phyloP scores from a whole-genome alignment of 2,329 filamentous ascomycete species.

The Cladorrhinum sp. region DNA sequence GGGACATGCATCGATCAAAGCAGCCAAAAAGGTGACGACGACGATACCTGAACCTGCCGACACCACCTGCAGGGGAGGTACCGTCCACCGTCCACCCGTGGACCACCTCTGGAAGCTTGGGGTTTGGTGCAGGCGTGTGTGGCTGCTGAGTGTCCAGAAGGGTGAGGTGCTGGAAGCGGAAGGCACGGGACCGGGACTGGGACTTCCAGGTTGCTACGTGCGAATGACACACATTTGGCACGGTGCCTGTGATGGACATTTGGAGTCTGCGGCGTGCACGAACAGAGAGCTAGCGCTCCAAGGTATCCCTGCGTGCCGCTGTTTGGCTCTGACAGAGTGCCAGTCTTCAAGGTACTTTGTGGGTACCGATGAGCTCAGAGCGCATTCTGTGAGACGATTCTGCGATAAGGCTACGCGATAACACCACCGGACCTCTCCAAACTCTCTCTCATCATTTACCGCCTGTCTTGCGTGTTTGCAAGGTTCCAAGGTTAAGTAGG shows the following conservation, averaged over 20 bases:
- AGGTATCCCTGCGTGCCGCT: constrained; percentile 1
- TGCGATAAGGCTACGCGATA: constrained; percentile 8
- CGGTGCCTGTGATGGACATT: constrained; percentile 24
- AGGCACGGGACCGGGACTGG: constrained; percentile 18
- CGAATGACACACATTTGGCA: constrained; percentile 20
- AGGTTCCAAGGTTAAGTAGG: constrained; percentile 15
- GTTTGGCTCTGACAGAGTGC: background rate
- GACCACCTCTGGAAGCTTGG: background rate
- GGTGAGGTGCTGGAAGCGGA: constrained; percentile 7
- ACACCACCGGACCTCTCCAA: background rate
- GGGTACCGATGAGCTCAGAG: background rate
- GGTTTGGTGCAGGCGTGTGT: too few relatives aligned
- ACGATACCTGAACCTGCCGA: background rate
- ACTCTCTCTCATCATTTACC: constrained; percentile 20
- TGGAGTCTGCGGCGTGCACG: background rate
- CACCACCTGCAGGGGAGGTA: background rate
- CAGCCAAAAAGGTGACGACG: constrained; percentile 22
- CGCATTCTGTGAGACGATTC: background rate
- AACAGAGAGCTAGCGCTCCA: background rate
- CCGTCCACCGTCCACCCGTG: background rate
- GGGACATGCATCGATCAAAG: constrained; percentile 10
- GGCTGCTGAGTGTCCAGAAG: constrained; percentile 16
- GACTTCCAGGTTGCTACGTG: constrained; percentile 1
- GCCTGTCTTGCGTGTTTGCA: constrained; percentile 26
- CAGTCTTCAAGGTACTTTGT: background rate